Percentiles rank a stretch among this genome's conserved stretches.
phyloP scores from a whole-genome alignment of 2,329 filamentous ascomycete genomes.

The Calonectria pteridis region DNA sequence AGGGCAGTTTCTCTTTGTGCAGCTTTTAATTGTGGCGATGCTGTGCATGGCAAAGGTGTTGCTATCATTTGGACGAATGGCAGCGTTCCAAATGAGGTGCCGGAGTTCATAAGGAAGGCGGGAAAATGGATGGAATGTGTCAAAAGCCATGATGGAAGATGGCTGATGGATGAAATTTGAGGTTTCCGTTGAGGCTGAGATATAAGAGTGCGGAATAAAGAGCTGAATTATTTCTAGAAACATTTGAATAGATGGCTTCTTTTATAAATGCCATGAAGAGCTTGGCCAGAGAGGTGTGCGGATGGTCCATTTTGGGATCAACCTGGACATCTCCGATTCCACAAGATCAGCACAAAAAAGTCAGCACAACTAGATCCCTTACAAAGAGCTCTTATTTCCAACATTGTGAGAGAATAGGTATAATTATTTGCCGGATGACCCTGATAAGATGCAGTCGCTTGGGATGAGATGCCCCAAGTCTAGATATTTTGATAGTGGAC shows the following conservation, averaged over 20 bases:
- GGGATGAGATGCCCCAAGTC: not conserved
- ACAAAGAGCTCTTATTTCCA: not conserved
- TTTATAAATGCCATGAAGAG: not conserved
- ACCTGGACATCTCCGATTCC: not conserved
- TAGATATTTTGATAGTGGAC: not conserved
- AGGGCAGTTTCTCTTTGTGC: too few species aligned
- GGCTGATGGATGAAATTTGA: not conserved
- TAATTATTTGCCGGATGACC: not conserved
- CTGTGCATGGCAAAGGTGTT: not conserved
- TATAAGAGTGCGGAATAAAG: not conserved
- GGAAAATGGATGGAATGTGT: not conserved
- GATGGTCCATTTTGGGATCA: not conserved
- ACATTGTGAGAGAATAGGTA: not conserved
- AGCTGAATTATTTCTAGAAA: not conserved
- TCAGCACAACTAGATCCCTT: not conserved
- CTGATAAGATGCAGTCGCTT: not conserved
- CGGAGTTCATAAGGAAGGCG: not conserved
- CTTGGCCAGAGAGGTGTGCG: not conserved
- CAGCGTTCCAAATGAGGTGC: not conserved
- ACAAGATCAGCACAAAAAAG: not conserved
- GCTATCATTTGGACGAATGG: not conserved
- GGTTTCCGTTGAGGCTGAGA: not conserved
- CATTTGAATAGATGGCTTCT: not conserved
- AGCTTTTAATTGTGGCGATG: not conserved
- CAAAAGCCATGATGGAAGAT: not conserved